phyloP scores from a whole-genome alignment of 2,329 filamentous ascomycete genomes.

The Fusarium poae region DNA sequence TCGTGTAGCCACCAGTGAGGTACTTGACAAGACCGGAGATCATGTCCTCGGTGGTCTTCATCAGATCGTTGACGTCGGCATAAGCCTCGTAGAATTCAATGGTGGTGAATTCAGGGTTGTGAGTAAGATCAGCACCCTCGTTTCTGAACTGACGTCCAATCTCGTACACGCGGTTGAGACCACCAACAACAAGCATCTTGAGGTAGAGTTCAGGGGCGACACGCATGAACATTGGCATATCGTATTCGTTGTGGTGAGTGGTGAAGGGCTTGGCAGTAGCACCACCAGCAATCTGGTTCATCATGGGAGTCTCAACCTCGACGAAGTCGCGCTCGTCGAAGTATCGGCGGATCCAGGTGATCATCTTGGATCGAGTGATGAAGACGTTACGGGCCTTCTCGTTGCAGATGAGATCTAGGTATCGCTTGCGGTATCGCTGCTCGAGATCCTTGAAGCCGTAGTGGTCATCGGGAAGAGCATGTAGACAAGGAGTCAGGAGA shows the following conservation, averaged over 20 bases:
- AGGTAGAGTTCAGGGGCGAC: conserved; percentile 96
- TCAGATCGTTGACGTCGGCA: conserved; percentile 87
- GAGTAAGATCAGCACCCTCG: conserved; percentile 78
- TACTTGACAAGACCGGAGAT: conserved; percentile 91
- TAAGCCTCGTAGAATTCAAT: conserved; percentile 98
- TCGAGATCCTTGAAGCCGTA: conserved; percentile 97
- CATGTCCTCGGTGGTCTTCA: conserved; percentile 88
- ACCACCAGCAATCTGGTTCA: conserved; percentile 95
- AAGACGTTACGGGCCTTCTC: conserved; percentile 86
- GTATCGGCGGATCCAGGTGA: conserved; percentile 88
- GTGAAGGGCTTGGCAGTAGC: conserved; percentile 94
- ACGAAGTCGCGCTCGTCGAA: conserved; percentile 90
- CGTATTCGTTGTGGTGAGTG: conserved; percentile 95
- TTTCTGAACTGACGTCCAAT: conserved; percentile 97
- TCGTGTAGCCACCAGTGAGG: conserved; percentile 86
- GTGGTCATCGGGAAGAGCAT: conserved; percentile 80
- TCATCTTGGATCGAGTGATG: conserved; percentile 86
- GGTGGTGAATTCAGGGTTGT: conserved; percentile 98
- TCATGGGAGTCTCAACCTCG: conserved; percentile 97
- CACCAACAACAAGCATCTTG: conserved; percentile 96
- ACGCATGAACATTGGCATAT: conserved; percentile 95
- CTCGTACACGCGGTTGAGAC: conserved; percentile 94
- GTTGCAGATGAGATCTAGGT: conserved; percentile 98
- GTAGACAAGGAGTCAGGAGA: conserved; percentile 90
- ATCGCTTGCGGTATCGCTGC: conserved; percentile 90